phyloP scores from a whole-genome alignment of 805 yeast species.

The Ogataea saltuana region DNA sequence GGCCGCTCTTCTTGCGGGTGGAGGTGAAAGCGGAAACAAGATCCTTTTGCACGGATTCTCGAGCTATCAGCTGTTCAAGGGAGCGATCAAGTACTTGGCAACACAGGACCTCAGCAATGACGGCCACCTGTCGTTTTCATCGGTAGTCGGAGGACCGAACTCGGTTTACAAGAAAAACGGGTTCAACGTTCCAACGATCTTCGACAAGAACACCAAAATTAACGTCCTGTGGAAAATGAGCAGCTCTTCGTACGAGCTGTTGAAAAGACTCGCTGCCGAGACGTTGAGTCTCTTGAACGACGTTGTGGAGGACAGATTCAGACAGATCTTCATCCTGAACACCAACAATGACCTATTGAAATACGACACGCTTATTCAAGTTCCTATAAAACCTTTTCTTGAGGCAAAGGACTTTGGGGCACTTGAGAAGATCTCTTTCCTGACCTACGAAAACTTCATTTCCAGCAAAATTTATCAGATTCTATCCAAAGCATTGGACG shows the following conservation, averaged over 20 bases:
- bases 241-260: slow-evolving; percentile 57
- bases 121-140: slow-evolving; percentile 70
- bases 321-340: slow-evolving; percentile 68
- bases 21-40: slow-evolving; percentile 72
- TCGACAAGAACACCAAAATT: slow-evolving; percentile 73
- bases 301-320: slow-evolving; percentile 80
- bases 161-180: slow-evolving; percentile 56
- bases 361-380: slow-evolving; percentile 62
- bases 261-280: slow-evolving; percentile 66
- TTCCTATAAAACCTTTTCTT: slow-evolving; percentile 47
- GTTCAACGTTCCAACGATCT: slow-evolving; percentile 71
- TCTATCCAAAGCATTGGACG: slow-evolving; percentile 57
- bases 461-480: slow-evolving; percentile 61
- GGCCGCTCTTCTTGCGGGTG: slow-evolving; percentile 82
- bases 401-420: slow-evolving; percentile 57
- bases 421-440: slow-evolving; percentile 66
- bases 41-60: slow-evolving; percentile 85
- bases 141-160: slow-evolving; percentile 47
- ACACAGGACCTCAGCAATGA: slow-evolving; percentile 64
- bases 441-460: slow-evolving; percentile 67
- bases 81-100: slow-evolving; percentile 78
- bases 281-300: slow-evolving; percentile 73
- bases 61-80: slow-evolving; percentile 90
- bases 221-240: slow-evolving; percentile 84
- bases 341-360: slow-evolving; percentile 54